These are phyloP conservation scores for Corchorus olitorius DNA, from an alignment of 345 rosid species.

Conservation along the genomic window DNA sequence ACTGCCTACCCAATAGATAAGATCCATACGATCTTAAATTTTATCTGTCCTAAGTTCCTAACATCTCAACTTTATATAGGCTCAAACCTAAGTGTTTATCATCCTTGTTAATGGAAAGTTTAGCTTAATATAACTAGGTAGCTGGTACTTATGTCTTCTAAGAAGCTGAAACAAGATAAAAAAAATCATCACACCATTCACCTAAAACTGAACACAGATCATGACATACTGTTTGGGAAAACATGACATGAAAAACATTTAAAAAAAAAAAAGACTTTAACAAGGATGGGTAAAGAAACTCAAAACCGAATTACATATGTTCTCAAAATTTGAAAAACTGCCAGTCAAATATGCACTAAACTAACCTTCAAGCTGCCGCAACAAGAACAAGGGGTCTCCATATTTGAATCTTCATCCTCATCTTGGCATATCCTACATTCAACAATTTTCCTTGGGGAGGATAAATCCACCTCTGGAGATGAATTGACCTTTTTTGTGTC, in stretches of 20 bases:
- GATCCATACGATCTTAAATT: background rate
- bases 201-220: background rate
- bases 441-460: conserved; percentile 51
- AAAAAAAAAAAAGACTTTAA: too few relatives aligned
- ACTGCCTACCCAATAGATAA: background rate
- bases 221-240: background rate
- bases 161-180: background rate
- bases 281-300: background rate
- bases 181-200: background rate
- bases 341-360: background rate
- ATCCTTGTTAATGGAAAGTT: conserved; percentile 11
- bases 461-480: conserved; percentile 39
- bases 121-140: background rate
- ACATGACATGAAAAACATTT: background rate
- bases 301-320: background rate
- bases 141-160: background rate
- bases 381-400: conserved; percentile 95
- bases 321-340: background rate
- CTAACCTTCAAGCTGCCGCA: conserved; percentile 90
- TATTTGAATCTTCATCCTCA: conserved; percentile 74
- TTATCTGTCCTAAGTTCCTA: background rate
- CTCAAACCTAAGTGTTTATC: background rate
- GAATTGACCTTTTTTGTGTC: conserved; percentile 35
- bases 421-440: conserved; percentile 96
- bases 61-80: background rate